Base-by-base conservation (phyloP, 1,139 yeast species). In the Geotrichum candidum region DNA sequence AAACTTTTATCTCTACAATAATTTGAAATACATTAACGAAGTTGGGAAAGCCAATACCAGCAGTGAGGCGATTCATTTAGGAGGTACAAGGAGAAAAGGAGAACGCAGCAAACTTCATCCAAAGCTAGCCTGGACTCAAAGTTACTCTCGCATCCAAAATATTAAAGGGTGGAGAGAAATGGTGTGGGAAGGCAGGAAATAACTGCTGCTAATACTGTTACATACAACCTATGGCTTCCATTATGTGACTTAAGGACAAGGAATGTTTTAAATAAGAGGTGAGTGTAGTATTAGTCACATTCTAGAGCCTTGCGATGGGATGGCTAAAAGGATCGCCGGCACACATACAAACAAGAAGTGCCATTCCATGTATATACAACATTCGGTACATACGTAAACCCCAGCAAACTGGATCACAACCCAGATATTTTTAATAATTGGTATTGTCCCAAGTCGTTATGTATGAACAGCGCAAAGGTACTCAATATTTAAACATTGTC, bases 1-100 rank as follows among this genome's bases (percentile, higher is more conserved):
- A 15, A 56, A 57, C 53, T 72, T 73, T 56, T 73, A 73, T 60
- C 50, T 51, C 25, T 57, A 59, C 53, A 60, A 61, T 45, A 71
- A 71, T 52, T 70, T 70, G 57, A 55, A 55, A 45, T 52, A 56
- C 18, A 61, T 50, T 54, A 52, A 53, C 35, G 54, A 56, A 29
- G 10, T 22, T 25, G 57, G 31, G 41, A 55, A 27, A 18, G 4
- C 41, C 25, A 10, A 15, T 52, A 29, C 13, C 53, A 29, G 46
- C 41, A 29, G 18, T 51, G 41, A 11, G 27, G 15, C 27, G 25
- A 22, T 13, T 31, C 25, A 9, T 10, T 10, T 38, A 7, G 38
- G 35, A n/a, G 15, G 35, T 18, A 18, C 35, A 25, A 23, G 48
- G 27, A 46, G 51, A 54, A 25, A 46, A 55, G 48, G 48, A 41